These are phyloP conservation scores for Rutstroemia sp. DNA, from an alignment of 2,329 filamentous ascomycete genomes.

Conservation along the genomic window DNA sequence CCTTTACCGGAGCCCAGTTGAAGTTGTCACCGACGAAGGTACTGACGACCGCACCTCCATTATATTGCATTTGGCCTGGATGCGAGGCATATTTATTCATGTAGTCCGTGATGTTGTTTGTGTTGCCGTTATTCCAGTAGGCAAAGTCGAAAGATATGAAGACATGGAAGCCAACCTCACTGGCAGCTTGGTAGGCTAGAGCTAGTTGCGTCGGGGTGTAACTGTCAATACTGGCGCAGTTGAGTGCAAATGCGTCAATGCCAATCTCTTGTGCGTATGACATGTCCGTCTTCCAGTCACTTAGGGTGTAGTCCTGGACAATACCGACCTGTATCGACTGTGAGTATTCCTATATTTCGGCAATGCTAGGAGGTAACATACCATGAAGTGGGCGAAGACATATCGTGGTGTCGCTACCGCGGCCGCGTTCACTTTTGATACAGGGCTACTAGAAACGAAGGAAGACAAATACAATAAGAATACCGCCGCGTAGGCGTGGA, in stretches of 20 bases:
- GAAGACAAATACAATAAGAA: neutral
- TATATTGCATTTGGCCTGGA: conserved; percentile 34
- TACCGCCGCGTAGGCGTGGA: neutral
- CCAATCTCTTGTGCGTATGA: conserved; percentile 28
- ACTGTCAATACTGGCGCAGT: conserved; percentile 22
- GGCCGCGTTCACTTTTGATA: neutral
- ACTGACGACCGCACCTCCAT: conserved; percentile 28
- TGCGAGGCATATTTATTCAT: conserved; percentile 28
- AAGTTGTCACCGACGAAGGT: conserved; percentile 31
- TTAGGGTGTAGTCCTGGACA: conserved; percentile 21
- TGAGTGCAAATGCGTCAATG: conserved; percentile 30
- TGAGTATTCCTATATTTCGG: neutral
- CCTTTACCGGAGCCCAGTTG: conserved; percentile 27
- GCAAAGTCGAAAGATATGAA: conserved; percentile 31
- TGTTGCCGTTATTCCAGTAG: conserved; percentile 29
- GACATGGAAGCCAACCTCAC: conserved; percentile 24
- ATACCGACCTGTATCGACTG: conserved; percentile 13
- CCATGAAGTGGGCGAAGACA: conserved; percentile 21
- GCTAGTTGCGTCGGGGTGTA: conserved; percentile 27
- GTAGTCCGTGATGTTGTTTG: conserved; percentile 25
- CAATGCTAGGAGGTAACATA: neutral
- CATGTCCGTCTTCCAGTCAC: conserved; percentile 27
- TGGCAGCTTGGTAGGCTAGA: conserved; percentile 26
- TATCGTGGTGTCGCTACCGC: conserved; percentile 1
- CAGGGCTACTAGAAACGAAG: neutral